Evolutionary conservation across 192 early-diverging fungal species (phyloP), one percentile per base, ranked within the genome.

Genomic region (Gaertneriomyces semiglobifer): DNA sequence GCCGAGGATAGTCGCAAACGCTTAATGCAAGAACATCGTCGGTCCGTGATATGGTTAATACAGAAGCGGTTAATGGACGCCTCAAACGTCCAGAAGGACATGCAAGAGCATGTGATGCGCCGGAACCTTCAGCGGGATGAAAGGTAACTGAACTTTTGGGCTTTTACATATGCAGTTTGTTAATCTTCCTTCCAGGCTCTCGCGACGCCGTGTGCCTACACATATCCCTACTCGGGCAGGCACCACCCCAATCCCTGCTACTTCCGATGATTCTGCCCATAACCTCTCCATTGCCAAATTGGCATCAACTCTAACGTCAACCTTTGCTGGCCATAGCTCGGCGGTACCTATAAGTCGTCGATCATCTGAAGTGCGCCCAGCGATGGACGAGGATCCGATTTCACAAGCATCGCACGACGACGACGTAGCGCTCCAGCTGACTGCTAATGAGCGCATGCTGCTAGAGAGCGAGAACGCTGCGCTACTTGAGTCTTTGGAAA

Each of bases 391-490:
- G 50, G 50, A 52, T 52, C 20, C 50, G 6, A 52, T n/a, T n/a
- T n/a, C 50, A 5, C 50, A 5, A 18, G 50, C 50, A 52, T 52
- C 20, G 25, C 25, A 74, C 18, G 77, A 76, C n/a, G 66, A 74
- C 12, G 63, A 69, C 8, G 60, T 73, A 40, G 44, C 70, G 12
- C 33, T 41, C 9, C 7, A 25, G 12, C 53, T 80, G 55, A 52
- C 67, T 10, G 51, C 48, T 12, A 48, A 68, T 38, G 63, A 80
- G 42, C 38, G 62, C 40, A 38, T 74, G 63, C 43, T 77, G 47
- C 62, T 80, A 7, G 75, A 80, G 56, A 51, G 45, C 16, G 78
- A 75, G 61, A 76, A 80, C 58, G 78, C 71, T 46, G 53, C 16
- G 40, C 48, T 80, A 18, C 44, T 75, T 48, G 66, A 52, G 25